Conservation (phyloP, 345 rosid genomes). For the Xanthoceras sorbifolium region DNA sequence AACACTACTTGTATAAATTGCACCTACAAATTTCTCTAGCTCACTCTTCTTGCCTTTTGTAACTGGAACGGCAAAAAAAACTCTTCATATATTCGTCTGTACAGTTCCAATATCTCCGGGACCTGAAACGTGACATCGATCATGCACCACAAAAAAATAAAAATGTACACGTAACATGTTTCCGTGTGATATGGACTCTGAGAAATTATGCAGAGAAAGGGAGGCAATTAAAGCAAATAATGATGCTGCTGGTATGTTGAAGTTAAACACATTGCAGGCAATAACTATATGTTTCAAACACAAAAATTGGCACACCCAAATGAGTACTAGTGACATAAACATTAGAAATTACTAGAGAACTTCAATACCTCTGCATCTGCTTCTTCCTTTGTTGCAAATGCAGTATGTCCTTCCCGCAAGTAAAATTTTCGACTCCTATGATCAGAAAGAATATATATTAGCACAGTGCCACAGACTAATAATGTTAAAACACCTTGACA, state of each 20-base stretch:
- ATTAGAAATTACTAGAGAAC: not conserved
- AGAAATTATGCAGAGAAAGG: no score
- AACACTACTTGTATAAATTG: constrained; percentile 89
- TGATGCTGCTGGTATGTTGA: no score
- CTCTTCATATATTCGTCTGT: constrained; percentile 83
- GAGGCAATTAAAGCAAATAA: no score
- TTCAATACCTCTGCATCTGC: constrained; percentile 81
- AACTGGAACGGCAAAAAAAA: constrained; percentile 88
- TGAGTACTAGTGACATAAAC: no score
- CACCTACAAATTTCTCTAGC: constrained; percentile 96
- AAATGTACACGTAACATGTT: no score
- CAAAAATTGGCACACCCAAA: not conserved
- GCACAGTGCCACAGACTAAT: no score
- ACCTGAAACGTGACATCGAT: constrained; percentile 42
- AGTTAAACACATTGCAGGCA: not conserved
- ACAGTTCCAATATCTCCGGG: constrained; percentile 77
- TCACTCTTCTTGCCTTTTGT: constrained; percentile 95
- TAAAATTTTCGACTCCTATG: constrained; percentile 96
- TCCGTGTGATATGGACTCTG: no score
- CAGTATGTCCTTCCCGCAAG: constrained; percentile 99
- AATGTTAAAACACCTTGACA: no score
- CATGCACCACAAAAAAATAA: not conserved
- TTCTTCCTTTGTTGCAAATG: constrained; percentile 81
- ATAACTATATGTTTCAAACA: not conserved
- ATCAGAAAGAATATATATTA: constrained; percentile 1